Percentiles rank a stretch among this genome's conserved stretches.
These are phyloP conservation scores for Erodium maritimum DNA, from an alignment of 345 rosid genomes.

Conservation along the genomic window DNA sequence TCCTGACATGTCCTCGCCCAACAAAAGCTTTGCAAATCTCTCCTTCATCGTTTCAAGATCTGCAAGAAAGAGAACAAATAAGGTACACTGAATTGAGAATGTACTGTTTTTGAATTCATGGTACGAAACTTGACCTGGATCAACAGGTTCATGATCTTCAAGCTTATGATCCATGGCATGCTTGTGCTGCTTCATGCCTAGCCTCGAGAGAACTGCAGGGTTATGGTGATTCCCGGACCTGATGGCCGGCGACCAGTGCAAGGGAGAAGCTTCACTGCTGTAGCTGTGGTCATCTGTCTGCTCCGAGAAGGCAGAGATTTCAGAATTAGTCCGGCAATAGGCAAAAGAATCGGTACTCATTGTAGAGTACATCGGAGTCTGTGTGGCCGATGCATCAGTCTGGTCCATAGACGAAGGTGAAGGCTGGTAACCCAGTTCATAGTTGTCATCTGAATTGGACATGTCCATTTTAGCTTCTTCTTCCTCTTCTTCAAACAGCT, in stretches of 20 bases:
- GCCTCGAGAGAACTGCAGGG: constrained; percentile 15
- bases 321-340: constrained; percentile 44
- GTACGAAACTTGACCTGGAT: constrained; percentile 29
- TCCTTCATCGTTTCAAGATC: constrained; percentile 85
- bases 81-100: background rate
- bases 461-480: constrained; percentile 23
- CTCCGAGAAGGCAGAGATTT: constrained; percentile 50
- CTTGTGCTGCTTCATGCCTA: constrained; percentile 24
- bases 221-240: constrained; percentile 14
- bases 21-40: constrained; percentile 77
- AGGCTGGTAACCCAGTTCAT: constrained; percentile 37
- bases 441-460: constrained; percentile 29
- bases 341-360: constrained; percentile 42
- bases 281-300: constrained; percentile 40
- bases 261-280: constrained; percentile 51
- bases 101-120: background rate
- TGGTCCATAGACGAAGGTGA: constrained; percentile 47
- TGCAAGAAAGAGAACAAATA: constrained; percentile 11
- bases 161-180: constrained; percentile 19
- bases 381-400: constrained; percentile 33
- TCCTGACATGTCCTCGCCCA: constrained; percentile 98
- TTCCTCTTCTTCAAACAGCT: background rate
- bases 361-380: constrained; percentile 45
- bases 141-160: constrained; percentile 32
- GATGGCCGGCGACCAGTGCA: constrained; percentile 28